phyloP scores from a whole-genome alignment of 345 rosid genomes.

The Kandelia obovata region DNA sequence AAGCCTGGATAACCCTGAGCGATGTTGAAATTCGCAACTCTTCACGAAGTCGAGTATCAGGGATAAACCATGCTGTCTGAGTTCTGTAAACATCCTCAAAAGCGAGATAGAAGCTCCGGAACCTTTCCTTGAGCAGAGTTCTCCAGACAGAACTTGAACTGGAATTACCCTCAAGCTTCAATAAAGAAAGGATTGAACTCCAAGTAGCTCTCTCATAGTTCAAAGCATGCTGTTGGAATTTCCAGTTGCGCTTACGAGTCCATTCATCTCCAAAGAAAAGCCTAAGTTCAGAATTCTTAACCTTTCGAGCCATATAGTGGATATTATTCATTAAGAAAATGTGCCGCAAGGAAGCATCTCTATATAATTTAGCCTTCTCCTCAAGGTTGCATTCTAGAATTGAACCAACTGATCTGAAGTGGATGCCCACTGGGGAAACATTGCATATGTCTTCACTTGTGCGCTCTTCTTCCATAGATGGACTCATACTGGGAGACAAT shows the following conservation, averaged over 20 bases:
- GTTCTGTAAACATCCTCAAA: conserved; percentile 84
- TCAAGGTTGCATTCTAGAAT: conserved; percentile 66
- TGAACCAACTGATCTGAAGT: conserved; percentile 52
- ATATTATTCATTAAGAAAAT: conserved; percentile 83
- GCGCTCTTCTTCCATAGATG: conserved; percentile 39
- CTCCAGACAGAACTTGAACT: conserved; percentile 40
- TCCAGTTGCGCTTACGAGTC: conserved; percentile 74
- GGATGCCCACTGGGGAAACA: conserved; percentile 40
- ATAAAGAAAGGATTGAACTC: conserved; percentile 58
- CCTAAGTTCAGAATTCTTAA: conserved; percentile 60
- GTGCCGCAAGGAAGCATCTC: conserved; percentile 60
- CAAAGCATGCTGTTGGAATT: conserved; percentile 69
- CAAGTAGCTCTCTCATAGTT: conserved; percentile 75
- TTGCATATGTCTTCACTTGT: conserved; percentile 23
- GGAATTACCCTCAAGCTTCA: conserved; percentile 58
- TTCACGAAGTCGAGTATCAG: conserved; percentile 63
- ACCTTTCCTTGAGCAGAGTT: conserved; percentile 58
- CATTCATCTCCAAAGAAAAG: conserved; percentile 66
- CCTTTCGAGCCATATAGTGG: conserved; percentile 84
- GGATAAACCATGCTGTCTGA: conserved; percentile 72
- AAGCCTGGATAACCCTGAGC: conserved; percentile 70
- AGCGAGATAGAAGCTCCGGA: conserved; percentile 53
- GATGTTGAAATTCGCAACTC: conserved; percentile 71
- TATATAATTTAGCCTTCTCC: conserved; percentile 62
- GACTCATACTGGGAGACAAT: conserved; percentile 35